A percentile compares a stretch with the other conserved stretches of the same genome.
phyloP scores from a whole-genome alignment of 2,329 filamentous ascomycete genomes.

The Hypoxylon sp. region DNA sequence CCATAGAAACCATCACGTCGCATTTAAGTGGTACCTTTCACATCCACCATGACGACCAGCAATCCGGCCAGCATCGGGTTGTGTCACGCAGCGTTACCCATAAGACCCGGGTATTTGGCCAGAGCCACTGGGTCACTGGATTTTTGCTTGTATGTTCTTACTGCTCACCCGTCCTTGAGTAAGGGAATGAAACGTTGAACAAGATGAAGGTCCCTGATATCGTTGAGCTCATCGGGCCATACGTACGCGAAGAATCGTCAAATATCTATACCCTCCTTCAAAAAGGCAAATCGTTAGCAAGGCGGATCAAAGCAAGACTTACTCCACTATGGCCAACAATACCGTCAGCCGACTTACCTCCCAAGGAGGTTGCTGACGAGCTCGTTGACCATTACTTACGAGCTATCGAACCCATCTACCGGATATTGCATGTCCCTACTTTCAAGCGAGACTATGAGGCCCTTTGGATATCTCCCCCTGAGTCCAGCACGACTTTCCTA shows the following conservation, averaged over 20 bases:
- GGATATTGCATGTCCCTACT: constrained; percentile 60
- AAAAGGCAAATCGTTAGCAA: constrained; percentile 62
- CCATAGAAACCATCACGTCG: constrained; percentile 50
- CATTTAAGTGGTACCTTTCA: constrained; percentile 55
- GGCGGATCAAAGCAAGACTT: constrained; percentile 59
- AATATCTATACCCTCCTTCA: constrained; percentile 51
- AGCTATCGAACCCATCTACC: constrained; percentile 57
- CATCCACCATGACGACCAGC: constrained; percentile 50
- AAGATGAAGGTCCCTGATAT: constrained; percentile 53
- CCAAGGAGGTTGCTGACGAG: constrained; percentile 54
- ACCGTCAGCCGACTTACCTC: constrained; percentile 56
- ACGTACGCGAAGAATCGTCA: constrained; percentile 50
- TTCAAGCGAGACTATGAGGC: constrained; percentile 60
- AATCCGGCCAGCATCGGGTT: constrained; percentile 43
- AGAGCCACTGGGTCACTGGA: constrained; percentile 65
- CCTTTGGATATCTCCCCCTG: constrained; percentile 52
- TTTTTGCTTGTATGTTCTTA: constrained; percentile 53
- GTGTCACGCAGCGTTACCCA: constrained; percentile 57
- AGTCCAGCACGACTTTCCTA: constrained; percentile 55
- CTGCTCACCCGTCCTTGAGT: neutral
- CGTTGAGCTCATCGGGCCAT: constrained; percentile 54
- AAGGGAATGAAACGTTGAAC: neutral
- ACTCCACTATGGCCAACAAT: constrained; percentile 57
- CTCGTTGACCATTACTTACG: constrained; percentile 60
- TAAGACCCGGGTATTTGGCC: constrained; percentile 65